Percentiles rank a stretch among this genome's conserved stretches.
Conservation (phyloP, 257 asterid species). For the Nicotiana benthamiana region DNA sequence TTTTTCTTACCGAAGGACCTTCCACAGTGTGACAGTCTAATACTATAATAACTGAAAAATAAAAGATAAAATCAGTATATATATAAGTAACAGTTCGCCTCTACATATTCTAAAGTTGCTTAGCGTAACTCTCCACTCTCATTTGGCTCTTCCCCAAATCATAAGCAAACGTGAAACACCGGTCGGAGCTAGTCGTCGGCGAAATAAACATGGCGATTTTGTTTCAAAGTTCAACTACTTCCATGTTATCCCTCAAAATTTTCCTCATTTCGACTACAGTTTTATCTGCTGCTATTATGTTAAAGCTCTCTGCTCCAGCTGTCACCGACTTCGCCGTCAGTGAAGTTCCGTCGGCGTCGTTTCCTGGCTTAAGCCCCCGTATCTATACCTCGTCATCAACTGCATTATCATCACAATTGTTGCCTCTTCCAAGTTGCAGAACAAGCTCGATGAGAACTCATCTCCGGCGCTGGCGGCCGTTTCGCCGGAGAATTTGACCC, state of each 20-base stretch:
- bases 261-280: constrained; percentile 46
- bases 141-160: background rate
- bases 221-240: constrained; percentile 12
- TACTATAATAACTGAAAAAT: background rate
- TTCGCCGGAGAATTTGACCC: background rate
- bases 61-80: background rate
- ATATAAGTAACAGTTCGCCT: background rate
- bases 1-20: background rate
- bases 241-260: constrained; percentile 26
- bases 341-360: constrained; percentile 48
- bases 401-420: constrained; percentile 71
- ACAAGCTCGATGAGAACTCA: constrained; percentile 23
- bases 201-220: constrained; percentile 18
- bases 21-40: background rate
- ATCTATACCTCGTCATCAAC: constrained; percentile 68
- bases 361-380: constrained; percentile 81
- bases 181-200: background rate
- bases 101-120: background rate
- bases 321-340: constrained; percentile 39
- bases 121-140: background rate
- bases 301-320: constrained; percentile 41
- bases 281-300: constrained; percentile 48
- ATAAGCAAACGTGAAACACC: background rate
- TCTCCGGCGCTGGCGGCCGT: background rate
- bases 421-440: constrained; percentile 65